Evolutionary conservation across 169 alveolate genomes (phyloP).

Genomic region (Plasmodium inui): DNA sequence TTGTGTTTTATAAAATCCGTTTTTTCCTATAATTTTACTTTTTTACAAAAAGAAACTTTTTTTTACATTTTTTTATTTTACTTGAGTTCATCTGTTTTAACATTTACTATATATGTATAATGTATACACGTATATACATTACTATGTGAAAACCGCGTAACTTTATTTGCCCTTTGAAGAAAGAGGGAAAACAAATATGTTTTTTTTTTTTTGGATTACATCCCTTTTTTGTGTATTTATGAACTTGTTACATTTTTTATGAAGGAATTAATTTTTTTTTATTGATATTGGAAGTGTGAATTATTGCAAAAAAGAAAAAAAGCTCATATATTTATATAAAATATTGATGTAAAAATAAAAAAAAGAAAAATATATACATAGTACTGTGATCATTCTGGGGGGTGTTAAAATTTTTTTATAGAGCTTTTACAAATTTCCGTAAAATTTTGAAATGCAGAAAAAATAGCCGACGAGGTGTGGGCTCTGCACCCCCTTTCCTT

Average conservation of each 20-base stretch:
- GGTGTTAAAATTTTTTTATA: neutral
- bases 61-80: neutral
- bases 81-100: neutral
- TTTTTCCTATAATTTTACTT: constrained; percentile 27
- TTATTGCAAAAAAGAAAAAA: neutral
- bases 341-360: neutral
- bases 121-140: neutral
- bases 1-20: neutral
- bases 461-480: constrained; percentile 9
- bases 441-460: constrained; percentile 30
- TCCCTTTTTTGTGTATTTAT: constrained; percentile 29
- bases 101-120: neutral
- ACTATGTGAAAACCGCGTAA: constrained; percentile 6
- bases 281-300: constrained; percentile 10
- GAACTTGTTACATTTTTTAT: constrained; percentile 26
- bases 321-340: constrained; percentile 10
- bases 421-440: constrained; percentile 67
- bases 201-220: neutral
- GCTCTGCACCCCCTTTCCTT: constrained; percentile 31
- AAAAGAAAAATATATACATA: neutral
- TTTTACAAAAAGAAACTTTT: neutral
- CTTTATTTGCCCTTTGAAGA: neutral
- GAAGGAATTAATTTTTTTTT: constrained; percentile 31
- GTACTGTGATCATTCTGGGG: constrained; percentile 12
- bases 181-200: constrained; percentile 20